Conservation (phyloP, 768 basidiomycete species). For the Collybia nuda region DNA sequence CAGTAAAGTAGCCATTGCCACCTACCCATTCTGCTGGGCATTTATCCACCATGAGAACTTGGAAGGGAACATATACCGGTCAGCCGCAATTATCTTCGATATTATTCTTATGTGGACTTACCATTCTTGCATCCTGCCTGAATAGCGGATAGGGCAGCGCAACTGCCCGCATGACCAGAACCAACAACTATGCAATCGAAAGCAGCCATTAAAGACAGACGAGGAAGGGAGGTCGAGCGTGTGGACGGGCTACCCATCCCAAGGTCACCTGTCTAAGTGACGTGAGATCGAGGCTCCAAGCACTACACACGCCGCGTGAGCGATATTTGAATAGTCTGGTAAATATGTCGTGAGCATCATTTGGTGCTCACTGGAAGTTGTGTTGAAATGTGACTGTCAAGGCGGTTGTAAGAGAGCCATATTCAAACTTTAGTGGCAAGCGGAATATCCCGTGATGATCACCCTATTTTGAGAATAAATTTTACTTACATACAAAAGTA, state of each 20-base stretch:
- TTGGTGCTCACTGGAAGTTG: too few relatives aligned
- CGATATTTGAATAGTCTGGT: too few relatives aligned
- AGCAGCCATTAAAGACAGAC: conserved; percentile 7
- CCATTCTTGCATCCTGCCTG: conserved; percentile 58
- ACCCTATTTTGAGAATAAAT: too few relatives aligned
- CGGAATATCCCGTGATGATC: too few relatives aligned
- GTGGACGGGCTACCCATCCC: neutral
- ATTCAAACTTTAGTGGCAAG: too few relatives aligned
- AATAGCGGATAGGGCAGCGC: conserved; percentile 59
- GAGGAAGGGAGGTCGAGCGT: conserved; percentile 4
- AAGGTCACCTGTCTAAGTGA: conserved; percentile 11
- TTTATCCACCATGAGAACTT: conserved; percentile 65
- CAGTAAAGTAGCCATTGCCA: conserved; percentile 74
- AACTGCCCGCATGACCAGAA: conserved; percentile 67
- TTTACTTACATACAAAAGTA: too few relatives aligned
- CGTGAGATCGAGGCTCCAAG: neutral
- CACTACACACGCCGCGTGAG: too few relatives aligned
- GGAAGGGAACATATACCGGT: neutral
- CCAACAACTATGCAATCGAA: conserved; percentile 65
- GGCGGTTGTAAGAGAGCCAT: too few relatives aligned
- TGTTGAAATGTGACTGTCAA: too few relatives aligned
- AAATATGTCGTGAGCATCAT: too few relatives aligned
- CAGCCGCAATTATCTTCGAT: too few relatives aligned
- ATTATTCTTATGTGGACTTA: conserved; percentile 11
- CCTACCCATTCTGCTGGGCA: conserved; percentile 64